phyloP scores from a whole-genome alignment of 2,329 filamentous ascomycete genomes.

The Triangularia verruculosa region DNA sequence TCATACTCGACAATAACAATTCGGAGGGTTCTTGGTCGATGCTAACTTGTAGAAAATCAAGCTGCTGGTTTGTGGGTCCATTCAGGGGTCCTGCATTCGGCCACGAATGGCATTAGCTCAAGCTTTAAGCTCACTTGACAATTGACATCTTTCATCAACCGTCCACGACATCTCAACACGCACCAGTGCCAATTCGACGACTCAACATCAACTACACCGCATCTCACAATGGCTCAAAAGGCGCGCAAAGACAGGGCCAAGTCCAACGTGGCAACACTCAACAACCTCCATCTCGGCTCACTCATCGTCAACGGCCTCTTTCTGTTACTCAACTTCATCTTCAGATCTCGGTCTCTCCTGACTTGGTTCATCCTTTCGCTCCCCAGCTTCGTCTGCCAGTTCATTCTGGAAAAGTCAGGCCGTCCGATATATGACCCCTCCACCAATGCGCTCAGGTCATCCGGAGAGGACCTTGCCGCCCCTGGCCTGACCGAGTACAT shows the following conservation, averaged over 20 bases:
- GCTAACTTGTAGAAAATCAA: not conserved
- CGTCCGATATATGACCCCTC: slow-evolving; percentile 69
- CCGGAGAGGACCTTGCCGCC: slow-evolving; percentile 85
- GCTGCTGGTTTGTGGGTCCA: not conserved
- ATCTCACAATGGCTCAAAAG: slow-evolving; percentile 55
- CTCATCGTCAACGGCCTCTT: slow-evolving; percentile 70
- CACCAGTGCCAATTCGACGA: not conserved
- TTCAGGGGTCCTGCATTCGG: slow-evolving; percentile 5
- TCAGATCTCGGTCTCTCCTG: slow-evolving; percentile 58
- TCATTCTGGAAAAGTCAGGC: slow-evolving; percentile 79
- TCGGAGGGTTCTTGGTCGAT: too few species aligned
- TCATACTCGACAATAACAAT: not conserved
- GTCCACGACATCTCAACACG: not conserved
- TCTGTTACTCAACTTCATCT: slow-evolving; percentile 67
- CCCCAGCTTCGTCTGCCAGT: slow-evolving; percentile 76
- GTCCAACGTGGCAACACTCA: slow-evolving; percentile 73
- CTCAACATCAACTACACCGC: not conserved
- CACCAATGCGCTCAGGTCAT: slow-evolving; percentile 64
- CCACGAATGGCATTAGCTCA: slow-evolving; percentile 6
- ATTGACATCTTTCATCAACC: not conserved
- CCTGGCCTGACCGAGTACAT: slow-evolving; percentile 93
- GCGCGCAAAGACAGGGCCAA: slow-evolving; percentile 67
- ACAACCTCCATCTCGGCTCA: slow-evolving; percentile 77
- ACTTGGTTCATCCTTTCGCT: slow-evolving; percentile 70
- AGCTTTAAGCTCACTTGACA: slow-evolving; percentile 3